Conservation (phyloP, 768 basidiomycete genomes). For the Hortiboletus campestris region DNA sequence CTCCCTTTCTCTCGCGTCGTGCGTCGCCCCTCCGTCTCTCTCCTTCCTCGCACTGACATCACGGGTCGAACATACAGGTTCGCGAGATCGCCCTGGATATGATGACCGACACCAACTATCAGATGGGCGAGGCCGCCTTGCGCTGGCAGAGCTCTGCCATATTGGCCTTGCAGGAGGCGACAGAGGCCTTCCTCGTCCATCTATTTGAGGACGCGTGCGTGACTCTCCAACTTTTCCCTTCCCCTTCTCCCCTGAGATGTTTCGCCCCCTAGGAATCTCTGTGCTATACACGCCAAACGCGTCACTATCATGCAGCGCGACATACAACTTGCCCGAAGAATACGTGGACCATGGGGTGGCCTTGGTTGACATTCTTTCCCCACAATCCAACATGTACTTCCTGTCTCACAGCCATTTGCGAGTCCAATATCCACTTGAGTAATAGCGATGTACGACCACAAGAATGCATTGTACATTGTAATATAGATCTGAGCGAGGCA, state of each 20-base stretch:
- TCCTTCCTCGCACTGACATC: background rate
- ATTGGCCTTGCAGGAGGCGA: constrained; percentile 93
- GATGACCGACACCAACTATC: constrained; percentile 71
- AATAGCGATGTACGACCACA: background rate
- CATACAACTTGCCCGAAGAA: constrained; percentile 92
- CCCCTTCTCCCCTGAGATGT: background rate
- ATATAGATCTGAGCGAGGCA: constrained; percentile 18
- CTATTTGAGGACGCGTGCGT: constrained; percentile 98
- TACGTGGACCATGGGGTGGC: constrained; percentile 87
- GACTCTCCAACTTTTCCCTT: background rate
- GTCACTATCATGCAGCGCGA: constrained; percentile 98
- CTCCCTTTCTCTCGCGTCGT: constrained; percentile 93
- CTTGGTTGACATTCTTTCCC: constrained; percentile 42
- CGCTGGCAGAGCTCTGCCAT: constrained; percentile 97
- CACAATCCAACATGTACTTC: background rate
- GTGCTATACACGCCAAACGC: constrained; percentile 96
- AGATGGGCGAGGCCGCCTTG: constrained; percentile 55
- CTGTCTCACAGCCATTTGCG: background rate
- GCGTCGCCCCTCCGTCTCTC: constrained; percentile 32
- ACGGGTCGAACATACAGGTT: constrained; percentile 53
- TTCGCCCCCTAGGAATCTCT: constrained; percentile 69
- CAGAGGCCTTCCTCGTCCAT: constrained; percentile 92
- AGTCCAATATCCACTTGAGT: background rate
- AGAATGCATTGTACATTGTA: constrained; percentile 29
- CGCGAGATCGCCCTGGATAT: constrained; percentile 93